phyloP scores from a whole-genome alignment of 495 filamentous ascomycete genomes.

The Podospora pseudopauciseta region DNA sequence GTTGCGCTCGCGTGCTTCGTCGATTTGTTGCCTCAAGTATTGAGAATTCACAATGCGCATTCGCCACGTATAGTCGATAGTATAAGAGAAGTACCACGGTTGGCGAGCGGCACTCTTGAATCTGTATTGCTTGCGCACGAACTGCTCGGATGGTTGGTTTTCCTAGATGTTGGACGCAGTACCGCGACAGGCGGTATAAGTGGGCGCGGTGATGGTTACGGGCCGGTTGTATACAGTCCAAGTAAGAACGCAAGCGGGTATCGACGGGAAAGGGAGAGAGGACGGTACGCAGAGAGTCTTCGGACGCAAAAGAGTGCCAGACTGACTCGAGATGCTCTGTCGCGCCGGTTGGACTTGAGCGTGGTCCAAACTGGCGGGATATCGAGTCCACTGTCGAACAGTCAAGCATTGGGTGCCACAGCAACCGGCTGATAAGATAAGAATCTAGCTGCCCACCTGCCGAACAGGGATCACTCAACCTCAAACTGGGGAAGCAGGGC shows the following conservation, averaged over 20 bases:
- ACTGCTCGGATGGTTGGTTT: too few relatives aligned
- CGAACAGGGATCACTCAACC: background rate
- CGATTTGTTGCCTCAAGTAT: background rate
- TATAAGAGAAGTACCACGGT: slow-evolving; percentile 5
- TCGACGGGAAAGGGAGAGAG: background rate
- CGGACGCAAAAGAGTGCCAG: background rate
- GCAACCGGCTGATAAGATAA: slow-evolving; percentile 5
- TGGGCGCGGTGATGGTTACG: background rate
- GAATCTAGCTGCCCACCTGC: background rate
- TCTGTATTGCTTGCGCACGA: background rate
- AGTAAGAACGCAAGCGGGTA: background rate
- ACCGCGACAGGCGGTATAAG: background rate
- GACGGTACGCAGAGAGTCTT: background rate
- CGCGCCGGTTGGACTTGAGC: background rate
- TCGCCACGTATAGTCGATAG: background rate
- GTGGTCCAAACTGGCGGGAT: background rate
- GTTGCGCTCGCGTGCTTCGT: slow-evolving; percentile 7
- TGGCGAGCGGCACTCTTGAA: slow-evolving; percentile 3
- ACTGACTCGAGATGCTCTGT: background rate
- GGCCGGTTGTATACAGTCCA: background rate
- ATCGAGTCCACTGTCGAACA: background rate
- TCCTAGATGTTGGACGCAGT: background rate
- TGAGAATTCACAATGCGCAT: background rate
- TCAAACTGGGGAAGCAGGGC: slow-evolving; percentile 1
- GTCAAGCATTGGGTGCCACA: background rate